Base-by-base conservation (phyloP, 1,284 basidiomycete species). In the Cutaneotrichosporon sp. region DNA sequence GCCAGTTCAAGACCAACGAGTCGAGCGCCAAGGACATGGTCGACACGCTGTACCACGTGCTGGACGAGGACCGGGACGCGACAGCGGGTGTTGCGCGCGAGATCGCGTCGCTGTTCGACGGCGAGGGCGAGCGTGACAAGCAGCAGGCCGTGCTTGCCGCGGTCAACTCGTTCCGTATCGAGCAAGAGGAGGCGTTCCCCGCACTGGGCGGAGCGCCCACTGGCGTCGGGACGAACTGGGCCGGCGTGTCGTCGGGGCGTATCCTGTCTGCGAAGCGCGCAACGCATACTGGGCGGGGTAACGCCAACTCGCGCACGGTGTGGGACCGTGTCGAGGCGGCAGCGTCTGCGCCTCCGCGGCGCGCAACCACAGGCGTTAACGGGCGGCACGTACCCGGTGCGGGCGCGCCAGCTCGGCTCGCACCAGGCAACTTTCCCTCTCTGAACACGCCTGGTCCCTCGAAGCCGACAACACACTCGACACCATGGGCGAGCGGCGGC, bases 301-400 rank as follows among this genome's bases (percentile, higher is more conserved):
- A 78, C n/a, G 78, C 79, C 4, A 80, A 83, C 4, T 83, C 83
- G 1, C 77, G 82, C 45, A 81, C 84, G 55, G 81, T 96, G 0
- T 90, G 83, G 85, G 89, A 89, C 61, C 84, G 90, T 21, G 91
- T 96, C 37, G 91, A 89, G 18, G 83, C 83, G 51, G 91, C 89
- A 0, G 91, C 90, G 1, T 79, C 80, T 4, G 78, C 80, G 5
- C 77, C 78, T 51, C 52, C 70, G n/a, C 58, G 74, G 68, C 44
- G 79, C 71, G 53, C 83, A 71, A 44, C 81, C 61, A 49, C 79
- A 60, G 60, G 65, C 12, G 39, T 55, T 2, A 68, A 67, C 40
- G 66, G 65, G 8, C 64, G 69, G 21, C 52, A 42, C 23, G 70
- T 75, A 10, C 70, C 74, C 9, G 72, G 71, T 7, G 65, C 72